Percentiles rank a stretch among this genome's conserved stretches.
phyloP scores from a whole-genome alignment of 106 monocot species.

The Dactylorhiza incarnata region DNA sequence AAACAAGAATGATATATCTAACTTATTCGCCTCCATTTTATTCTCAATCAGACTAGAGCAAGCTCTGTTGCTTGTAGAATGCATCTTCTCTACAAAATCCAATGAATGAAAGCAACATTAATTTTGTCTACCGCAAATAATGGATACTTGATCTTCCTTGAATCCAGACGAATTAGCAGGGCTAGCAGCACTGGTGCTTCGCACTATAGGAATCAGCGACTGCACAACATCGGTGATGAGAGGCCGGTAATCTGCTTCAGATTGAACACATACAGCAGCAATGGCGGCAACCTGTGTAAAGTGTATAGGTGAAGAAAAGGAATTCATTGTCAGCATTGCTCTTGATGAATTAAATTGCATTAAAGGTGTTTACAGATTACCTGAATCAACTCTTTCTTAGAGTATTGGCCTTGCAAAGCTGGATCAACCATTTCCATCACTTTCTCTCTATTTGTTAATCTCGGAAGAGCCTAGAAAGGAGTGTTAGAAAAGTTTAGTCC shows the following conservation, averaged over 20 bases:
- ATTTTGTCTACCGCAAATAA: not conserved
- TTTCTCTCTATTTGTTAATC: slow-evolving; percentile 82
- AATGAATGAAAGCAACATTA: not conserved
- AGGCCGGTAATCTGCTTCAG: slow-evolving; percentile 90
- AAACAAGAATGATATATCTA: not conserved
- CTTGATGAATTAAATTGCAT: not conserved
- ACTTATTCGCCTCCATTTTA: not conserved
- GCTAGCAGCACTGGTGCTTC: slow-evolving; percentile 20
- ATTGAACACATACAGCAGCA: slow-evolving; percentile 87
- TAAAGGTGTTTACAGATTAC: slow-evolving; percentile 7
- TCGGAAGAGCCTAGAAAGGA: slow-evolving; percentile 65
- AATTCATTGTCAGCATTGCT: not conserved
- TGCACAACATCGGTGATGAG: slow-evolving; percentile 94
- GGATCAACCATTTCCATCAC: slow-evolving; percentile 93
- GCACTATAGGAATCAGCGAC: slow-evolving; percentile 77
- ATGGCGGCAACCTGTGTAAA: slow-evolving; percentile 79
- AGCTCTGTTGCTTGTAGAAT: not conserved
- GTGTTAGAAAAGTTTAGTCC: not conserved
- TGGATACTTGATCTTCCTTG: not conserved
- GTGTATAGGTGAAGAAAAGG: not conserved
- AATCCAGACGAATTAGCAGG: slow-evolving; percentile 2
- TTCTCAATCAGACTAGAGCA: not conserved
- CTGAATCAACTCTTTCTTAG: slow-evolving; percentile 78
- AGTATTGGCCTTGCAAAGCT: slow-evolving; percentile 57
- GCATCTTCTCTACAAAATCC: not conserved